These are phyloP conservation scores for Psidium guajava DNA, from an alignment of 345 rosid species.

Conservation along the genomic window DNA sequence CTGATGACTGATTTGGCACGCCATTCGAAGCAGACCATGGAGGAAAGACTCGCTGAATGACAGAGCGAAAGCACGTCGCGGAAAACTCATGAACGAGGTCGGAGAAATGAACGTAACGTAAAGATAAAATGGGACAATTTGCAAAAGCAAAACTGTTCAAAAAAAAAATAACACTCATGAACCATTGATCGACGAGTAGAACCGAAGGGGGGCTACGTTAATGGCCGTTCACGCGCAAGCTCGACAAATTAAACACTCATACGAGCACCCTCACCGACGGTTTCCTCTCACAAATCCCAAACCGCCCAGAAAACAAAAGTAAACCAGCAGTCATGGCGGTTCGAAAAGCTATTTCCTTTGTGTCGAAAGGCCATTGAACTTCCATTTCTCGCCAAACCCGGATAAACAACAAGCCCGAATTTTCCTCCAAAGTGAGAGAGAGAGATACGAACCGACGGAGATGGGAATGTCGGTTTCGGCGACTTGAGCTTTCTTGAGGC, in stretches of 20 bases:
- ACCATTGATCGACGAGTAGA: not conserved
- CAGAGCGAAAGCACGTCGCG: not conserved
- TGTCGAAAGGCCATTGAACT: not conserved
- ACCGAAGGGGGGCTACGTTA: not conserved
- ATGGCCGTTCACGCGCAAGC: not conserved
- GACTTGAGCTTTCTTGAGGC: slow-evolving; percentile 68
- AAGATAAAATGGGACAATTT: not conserved
- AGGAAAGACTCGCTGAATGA: not conserved
- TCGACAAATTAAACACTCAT: not conserved
- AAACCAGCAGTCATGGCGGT: not conserved
- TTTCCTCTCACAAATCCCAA: not conserved
- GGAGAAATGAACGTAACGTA: not conserved
- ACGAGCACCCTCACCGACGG: not conserved
- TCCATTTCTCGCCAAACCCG: not conserved
- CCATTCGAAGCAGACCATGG: not conserved
- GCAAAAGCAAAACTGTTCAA: not conserved
- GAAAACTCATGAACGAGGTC: not conserved
- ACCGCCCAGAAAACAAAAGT: not conserved
- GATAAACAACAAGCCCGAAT: not conserved
- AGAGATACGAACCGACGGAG: slow-evolving; percentile 60
- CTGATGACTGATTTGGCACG: not conserved
- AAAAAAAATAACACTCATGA: not conserved
- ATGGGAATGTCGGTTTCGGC: slow-evolving; percentile 50
- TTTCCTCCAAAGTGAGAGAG: not conserved
- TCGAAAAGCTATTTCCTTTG: not conserved